These are phyloP conservation scores for Rhodotorula diobovata DNA, from an alignment of 768 basidiomycete genomes.

Conservation along the genomic window DNA sequence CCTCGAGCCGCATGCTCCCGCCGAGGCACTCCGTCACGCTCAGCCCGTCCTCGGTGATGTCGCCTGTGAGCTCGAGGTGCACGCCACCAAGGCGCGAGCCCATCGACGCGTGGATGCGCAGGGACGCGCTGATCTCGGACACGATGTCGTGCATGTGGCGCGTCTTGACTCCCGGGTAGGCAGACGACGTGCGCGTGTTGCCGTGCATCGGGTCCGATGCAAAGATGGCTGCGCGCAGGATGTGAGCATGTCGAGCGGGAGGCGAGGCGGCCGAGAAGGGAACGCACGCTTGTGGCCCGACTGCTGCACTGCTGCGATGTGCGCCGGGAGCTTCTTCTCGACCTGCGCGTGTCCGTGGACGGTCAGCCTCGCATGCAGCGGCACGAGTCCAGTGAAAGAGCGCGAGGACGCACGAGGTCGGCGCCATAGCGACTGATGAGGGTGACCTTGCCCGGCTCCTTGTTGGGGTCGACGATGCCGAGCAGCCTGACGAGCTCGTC, in stretches of 20 bases:
- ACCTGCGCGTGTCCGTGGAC: conserved; percentile 53
- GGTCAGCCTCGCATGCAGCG: background rate
- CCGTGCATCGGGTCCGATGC: conserved; percentile 98
- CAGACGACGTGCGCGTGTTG: conserved; percentile 78
- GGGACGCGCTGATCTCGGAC: conserved; percentile 72
- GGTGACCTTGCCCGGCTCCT: conserved; percentile 75
- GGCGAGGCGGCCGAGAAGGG: too few relatives aligned
- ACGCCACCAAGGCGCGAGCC: conserved; percentile 73
- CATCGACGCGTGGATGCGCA: conserved; percentile 70
- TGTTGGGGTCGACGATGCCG: conserved; percentile 78
- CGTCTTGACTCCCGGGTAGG: conserved; percentile 70
- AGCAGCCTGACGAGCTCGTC: conserved; percentile 73
- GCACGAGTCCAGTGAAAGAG: background rate
- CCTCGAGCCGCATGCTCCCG: conserved; percentile 88
- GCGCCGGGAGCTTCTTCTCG: conserved; percentile 65
- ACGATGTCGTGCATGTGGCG: conserved; percentile 66
- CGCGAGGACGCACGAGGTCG: conserved; percentile 59
- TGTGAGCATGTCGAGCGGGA: background rate
- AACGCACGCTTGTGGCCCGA: conserved; percentile 62
- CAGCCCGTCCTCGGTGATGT: conserved; percentile 81
- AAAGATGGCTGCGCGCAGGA: conserved; percentile 62
- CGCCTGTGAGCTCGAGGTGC: conserved; percentile 87
- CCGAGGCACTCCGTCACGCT: conserved; percentile 96
- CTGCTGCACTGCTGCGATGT: conserved; percentile 72
- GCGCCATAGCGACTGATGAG: conserved; percentile 93